A percentile compares a stretch with the other conserved stretches of the same genome.
phyloP scores from a whole-genome alignment of 2,329 filamentous ascomycete genomes.

The Aspergillus alliaceus region DNA sequence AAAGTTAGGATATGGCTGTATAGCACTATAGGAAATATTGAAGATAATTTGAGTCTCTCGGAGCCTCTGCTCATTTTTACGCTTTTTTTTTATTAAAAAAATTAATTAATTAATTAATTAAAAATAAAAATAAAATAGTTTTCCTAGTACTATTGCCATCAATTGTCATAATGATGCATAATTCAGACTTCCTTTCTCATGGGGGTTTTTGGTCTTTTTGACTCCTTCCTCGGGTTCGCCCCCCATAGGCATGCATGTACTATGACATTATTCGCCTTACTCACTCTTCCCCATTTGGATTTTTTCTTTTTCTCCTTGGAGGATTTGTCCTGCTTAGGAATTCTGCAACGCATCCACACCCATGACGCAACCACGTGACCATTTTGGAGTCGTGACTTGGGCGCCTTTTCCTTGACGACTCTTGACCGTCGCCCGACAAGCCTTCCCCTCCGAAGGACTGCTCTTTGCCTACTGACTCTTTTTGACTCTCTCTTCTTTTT shows the following conservation, averaged over 20 bases:
- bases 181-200: background rate
- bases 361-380: conserved; percentile 40
- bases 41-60: background rate
- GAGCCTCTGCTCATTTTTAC: background rate
- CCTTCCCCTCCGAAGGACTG: conserved; percentile 16
- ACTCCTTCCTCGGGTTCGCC: too few species aligned
- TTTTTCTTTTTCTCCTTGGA: background rate
- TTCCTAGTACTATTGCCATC: background rate
- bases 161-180: background rate
- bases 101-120: background rate
- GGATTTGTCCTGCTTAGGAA: background rate
- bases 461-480: background rate
- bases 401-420: conserved; percentile 16
- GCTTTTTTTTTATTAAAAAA: background rate
- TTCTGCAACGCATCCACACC: conserved; percentile 27
- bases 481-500: conserved; percentile 1
- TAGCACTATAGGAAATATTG: background rate
- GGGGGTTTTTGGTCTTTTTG: background rate
- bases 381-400: conserved; percentile 23
- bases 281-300: background rate
- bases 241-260: background rate
- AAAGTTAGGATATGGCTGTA: background rate
- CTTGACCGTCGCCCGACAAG: conserved; percentile 18
- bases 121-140: background rate
- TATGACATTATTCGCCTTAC: background rate